These are phyloP conservation scores for Prasinococcaceae sp. DNA, from an alignment of 139 green algal species.

Conservation along the genomic window DNA sequence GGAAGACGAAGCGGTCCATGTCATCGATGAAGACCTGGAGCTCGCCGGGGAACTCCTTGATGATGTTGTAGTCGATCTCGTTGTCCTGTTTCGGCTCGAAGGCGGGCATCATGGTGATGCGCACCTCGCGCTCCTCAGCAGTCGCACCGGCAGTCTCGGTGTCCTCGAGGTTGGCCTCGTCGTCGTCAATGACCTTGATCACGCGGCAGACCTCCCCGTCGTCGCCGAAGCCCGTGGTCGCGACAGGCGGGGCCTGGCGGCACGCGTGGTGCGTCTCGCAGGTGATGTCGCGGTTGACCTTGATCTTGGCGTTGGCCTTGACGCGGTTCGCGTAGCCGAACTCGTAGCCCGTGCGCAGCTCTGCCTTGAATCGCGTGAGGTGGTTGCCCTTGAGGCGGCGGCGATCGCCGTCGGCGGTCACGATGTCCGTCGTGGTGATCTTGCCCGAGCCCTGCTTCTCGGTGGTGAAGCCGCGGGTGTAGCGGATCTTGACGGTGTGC, in stretches of 20 bases:
- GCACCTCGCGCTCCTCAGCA: slow-evolving; percentile 1
- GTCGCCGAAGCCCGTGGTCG: slow-evolving; percentile 6
- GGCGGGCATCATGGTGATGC: slow-evolving; percentile 5
- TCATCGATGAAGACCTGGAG: slow-evolving; percentile 21
- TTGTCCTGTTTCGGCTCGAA: slow-evolving; percentile 3
- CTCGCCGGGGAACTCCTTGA: slow-evolving; percentile 19
- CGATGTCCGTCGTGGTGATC: slow-evolving; percentile 11
- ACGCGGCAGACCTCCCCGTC: slow-evolving; percentile 1
- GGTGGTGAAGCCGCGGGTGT: slow-evolving; percentile 15
- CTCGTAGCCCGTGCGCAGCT: slow-evolving; percentile 14
- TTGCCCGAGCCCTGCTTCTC: slow-evolving; percentile 12
- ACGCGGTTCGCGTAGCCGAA: slow-evolving; percentile 12
- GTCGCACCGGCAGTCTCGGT: slow-evolving; percentile 1
- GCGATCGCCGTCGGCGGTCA: slow-evolving; percentile 2
- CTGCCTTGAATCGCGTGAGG: slow-evolving; percentile 11
- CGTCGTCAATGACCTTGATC: slow-evolving; percentile 11
- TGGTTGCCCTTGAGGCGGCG: slow-evolving; percentile 7
- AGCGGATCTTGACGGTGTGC: slow-evolving; percentile 18
- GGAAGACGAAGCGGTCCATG: slow-evolving; percentile 17
- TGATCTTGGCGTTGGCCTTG: slow-evolving; percentile 13
- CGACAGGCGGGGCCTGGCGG: background rate
- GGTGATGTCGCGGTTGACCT: slow-evolving; percentile 14
- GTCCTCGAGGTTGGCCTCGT: slow-evolving; percentile 13
- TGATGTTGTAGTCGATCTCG: slow-evolving; percentile 17
- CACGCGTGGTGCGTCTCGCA: slow-evolving; percentile 2